Conservation (phyloP, 306 rosid species). For the Canavalia gladiata region DNA sequence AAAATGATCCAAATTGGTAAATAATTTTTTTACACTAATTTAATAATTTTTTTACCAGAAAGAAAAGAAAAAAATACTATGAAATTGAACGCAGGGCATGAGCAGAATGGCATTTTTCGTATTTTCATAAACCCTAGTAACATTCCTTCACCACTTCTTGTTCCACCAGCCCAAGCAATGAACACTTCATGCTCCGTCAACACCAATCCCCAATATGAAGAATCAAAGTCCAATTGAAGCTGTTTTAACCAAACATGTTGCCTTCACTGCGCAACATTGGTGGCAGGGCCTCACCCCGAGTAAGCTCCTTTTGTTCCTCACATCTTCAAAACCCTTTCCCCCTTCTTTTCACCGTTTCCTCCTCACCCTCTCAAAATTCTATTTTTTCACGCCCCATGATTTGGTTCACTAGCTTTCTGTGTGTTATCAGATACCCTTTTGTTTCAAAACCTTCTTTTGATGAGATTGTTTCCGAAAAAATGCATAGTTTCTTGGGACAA, state of each 20-base stretch:
- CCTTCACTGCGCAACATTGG: slow-evolving; percentile 67
- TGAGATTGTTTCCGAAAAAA: slow-evolving; percentile 52
- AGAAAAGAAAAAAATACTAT: neutral
- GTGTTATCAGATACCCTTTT: slow-evolving; percentile 75
- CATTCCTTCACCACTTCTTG: neutral
- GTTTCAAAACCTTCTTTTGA: slow-evolving; percentile 54
- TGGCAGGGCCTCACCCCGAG: slow-evolving; percentile 68
- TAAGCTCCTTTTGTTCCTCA: slow-evolving; percentile 65
- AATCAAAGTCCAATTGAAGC: slow-evolving; percentile 29
- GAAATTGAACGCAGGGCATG: neutral
- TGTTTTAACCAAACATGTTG: slow-evolving; percentile 59
- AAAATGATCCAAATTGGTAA: too few species aligned
- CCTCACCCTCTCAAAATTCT: slow-evolving; percentile 46
- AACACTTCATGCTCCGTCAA: slow-evolving; percentile 23
- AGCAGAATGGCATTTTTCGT: neutral
- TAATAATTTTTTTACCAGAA: too few species aligned
- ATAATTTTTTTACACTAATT: too few species aligned
- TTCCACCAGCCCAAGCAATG: slow-evolving; percentile 41
- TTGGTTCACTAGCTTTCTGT: slow-evolving; percentile 68
- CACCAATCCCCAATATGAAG: slow-evolving; percentile 31
- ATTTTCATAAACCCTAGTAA: slow-evolving; percentile 46
- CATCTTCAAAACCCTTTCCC: slow-evolving; percentile 47
- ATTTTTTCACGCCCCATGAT: slow-evolving; percentile 58
- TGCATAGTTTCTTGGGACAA: slow-evolving; percentile 58
- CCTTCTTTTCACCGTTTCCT: slow-evolving; percentile 41